phyloP scores from a whole-genome alignment of 2,329 filamentous ascomycete species.

The Plectosphaerella sp. region DNA sequence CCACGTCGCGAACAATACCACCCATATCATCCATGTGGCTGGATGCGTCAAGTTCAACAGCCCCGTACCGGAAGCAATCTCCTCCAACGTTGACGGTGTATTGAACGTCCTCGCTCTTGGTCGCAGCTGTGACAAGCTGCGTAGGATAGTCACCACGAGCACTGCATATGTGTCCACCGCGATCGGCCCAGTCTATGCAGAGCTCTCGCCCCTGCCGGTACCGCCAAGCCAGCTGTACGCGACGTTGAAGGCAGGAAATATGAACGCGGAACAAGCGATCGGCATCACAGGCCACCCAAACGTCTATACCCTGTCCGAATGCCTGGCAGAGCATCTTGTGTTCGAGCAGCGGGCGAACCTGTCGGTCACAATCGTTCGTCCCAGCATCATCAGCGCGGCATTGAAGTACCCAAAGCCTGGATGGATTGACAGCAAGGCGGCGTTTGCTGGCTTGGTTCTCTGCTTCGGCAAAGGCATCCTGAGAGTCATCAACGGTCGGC shows the following conservation, averaged over 20 bases:
- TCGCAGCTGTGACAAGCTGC: slow-evolving; percentile 1
- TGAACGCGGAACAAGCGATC: too few relatives aligned
- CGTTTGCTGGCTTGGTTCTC: slow-evolving; percentile 7
- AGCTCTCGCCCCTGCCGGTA: too few relatives aligned
- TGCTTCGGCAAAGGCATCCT: slow-evolving; percentile 8
- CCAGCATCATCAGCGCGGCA: slow-evolving; percentile 12
- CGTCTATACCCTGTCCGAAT: slow-evolving; percentile 12
- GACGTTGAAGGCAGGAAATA: too few relatives aligned
- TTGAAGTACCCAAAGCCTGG: slow-evolving; percentile 8
- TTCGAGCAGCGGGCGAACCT: slow-evolving; percentile 3
- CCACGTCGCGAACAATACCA: slow-evolving; percentile 1
- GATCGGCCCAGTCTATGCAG: too few relatives aligned
- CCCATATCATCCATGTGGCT: slow-evolving; percentile 11
- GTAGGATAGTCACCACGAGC: slow-evolving; percentile 7
- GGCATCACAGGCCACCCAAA: slow-evolving; percentile 8
- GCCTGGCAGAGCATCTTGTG: slow-evolving; percentile 10
- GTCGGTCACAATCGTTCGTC: slow-evolving; percentile 10
- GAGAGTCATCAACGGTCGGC: slow-evolving; percentile 9
- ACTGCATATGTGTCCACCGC: slow-evolving; percentile 7
- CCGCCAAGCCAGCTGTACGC: too few relatives aligned
- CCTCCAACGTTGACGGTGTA: slow-evolving; percentile 8
- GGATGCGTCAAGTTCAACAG: slow-evolving; percentile 11
- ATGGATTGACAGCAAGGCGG: slow-evolving; percentile 13
- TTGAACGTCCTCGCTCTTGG: slow-evolving; percentile 8
- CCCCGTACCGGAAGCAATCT: slow-evolving; percentile 3